Evolutionary conservation across 2,329 filamentous ascomycete genomes (phyloP), one percentile per base, ranked within the genome.

Genomic region (Penicillium corylophilum): DNA sequence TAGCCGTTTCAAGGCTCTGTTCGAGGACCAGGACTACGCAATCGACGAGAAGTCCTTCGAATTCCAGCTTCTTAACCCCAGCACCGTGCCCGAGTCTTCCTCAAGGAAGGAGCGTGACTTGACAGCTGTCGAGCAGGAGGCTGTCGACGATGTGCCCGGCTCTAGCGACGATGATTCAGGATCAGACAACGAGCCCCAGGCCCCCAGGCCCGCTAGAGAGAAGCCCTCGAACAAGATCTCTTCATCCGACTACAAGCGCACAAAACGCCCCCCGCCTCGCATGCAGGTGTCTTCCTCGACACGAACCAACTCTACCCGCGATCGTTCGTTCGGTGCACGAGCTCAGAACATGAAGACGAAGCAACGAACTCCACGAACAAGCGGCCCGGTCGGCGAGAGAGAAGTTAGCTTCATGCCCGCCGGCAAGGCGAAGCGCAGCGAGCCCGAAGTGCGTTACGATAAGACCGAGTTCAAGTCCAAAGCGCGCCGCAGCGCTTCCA

Each of bases 11-110:
- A 82, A 82, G 61, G 84, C 86, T 62, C 75, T 99, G 55, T 99
- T 97, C 75, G 87, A 96, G 67, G 90, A 97, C 70, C 88, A 92
- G 64, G 92, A 95, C 51, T 97, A 96, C 71, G 83, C 83, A 63
- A 89, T 99, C 53, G 93, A 99, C 70, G 94, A 99, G 74, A 87
- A 77, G 35, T 95, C 87, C 57, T 81, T 85, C 64, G 93, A 97
- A 71, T 99, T 95, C 78, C 83, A 86, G 53, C 81, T 87, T 41
- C 85, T 95, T 73, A 99, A 99, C 69, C 90, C 94, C 4, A 95
- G 90, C 71, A 94, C 90, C 7, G 82, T 77, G 29, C 60, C 65
- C 6, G 62, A 63, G 15, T 46, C 66, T 6, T 51, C 65, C 4
- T 44, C 64, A 36, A 61, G 63, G 49, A 71, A 71, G 44, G 74